Evolutionary conservation across 2,329 filamentous ascomycete species (phyloP).

Genomic region (Neoarthrinium moseri): DNA sequence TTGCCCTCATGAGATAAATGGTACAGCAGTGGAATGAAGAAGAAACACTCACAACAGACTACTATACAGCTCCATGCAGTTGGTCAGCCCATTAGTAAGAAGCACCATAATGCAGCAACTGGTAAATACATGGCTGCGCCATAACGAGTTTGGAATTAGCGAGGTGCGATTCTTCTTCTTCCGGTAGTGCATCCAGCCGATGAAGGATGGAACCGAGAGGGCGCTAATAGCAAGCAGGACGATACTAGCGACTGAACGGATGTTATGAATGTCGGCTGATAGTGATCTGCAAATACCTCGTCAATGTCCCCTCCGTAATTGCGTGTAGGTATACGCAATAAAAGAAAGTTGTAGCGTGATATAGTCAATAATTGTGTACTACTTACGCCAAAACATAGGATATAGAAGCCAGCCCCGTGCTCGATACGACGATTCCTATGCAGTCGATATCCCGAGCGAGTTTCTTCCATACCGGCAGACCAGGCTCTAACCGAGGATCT

Average conservation of each 20-base stretch:
- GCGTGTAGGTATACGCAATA: neutral
- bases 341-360: too few relatives aligned
- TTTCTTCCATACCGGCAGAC: neutral
- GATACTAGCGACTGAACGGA: constrained; percentile 40
- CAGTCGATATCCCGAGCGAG: constrained; percentile 41
- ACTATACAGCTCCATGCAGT: constrained; percentile 7
- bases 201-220: constrained; percentile 45
- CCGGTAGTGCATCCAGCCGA: constrained; percentile 53
- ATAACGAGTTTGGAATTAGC: constrained; percentile 59
- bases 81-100: neutral
- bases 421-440: constrained; percentile 39
- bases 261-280: constrained; percentile 1
- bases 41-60: constrained; percentile 5
- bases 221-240: constrained; percentile 41
- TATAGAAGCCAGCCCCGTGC: constrained; percentile 36
- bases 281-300: neutral
- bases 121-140: constrained; percentile 55
- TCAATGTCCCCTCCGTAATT: neutral
- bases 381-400: constrained; percentile 43
- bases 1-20: too few relatives aligned
- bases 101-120: constrained; percentile 21
- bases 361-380: too few relatives aligned
- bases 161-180: constrained; percentile 46
- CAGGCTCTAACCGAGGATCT: neutral
- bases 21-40: too few relatives aligned